phyloP scores from a whole-genome alignment of 805 yeast species.

The Kuraishia hungarica region DNA sequence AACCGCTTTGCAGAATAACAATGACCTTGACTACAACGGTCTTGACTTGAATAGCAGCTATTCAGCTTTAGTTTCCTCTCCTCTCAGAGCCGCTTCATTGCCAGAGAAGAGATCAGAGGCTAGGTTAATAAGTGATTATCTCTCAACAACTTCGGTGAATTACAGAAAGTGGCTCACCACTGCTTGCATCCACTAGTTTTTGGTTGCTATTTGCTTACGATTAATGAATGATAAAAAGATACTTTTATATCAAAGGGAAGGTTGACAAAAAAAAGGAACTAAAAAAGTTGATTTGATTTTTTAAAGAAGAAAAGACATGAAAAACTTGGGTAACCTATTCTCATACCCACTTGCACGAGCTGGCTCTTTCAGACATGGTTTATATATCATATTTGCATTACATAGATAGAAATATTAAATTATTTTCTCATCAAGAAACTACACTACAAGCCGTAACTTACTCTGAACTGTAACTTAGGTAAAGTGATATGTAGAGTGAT shows the following conservation, averaged over 20 bases:
- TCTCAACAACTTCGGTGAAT: conserved; percentile 8
- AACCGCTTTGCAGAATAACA: not conserved
- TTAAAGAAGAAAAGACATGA: not conserved
- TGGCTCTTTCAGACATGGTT: not conserved
- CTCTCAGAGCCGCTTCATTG: not conserved
- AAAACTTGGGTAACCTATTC: not conserved
- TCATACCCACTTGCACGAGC: not conserved
- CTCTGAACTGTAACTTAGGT: too few relatives aligned
- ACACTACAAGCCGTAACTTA: too few relatives aligned
- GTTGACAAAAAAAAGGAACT: not conserved
- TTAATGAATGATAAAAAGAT: not conserved
- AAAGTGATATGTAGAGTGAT: too few relatives aligned
- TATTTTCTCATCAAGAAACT: not conserved
- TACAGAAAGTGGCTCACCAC: conserved; percentile 9
- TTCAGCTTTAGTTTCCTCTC: not conserved
- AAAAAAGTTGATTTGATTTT: not conserved
- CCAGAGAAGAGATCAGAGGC: not conserved
- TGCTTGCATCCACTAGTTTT: not conserved
- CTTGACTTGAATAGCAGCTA: conserved; percentile 2
- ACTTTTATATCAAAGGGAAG: not conserved
- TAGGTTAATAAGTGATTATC: conserved; percentile 3
- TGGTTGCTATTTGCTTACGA: not conserved
- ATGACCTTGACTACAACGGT: conserved; percentile 2
- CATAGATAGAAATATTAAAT: not conserved
- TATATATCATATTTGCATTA: not conserved